Base-by-base conservation (phyloP, 352 stramenopile genomes). In the Pythium folliculosum region DNA sequence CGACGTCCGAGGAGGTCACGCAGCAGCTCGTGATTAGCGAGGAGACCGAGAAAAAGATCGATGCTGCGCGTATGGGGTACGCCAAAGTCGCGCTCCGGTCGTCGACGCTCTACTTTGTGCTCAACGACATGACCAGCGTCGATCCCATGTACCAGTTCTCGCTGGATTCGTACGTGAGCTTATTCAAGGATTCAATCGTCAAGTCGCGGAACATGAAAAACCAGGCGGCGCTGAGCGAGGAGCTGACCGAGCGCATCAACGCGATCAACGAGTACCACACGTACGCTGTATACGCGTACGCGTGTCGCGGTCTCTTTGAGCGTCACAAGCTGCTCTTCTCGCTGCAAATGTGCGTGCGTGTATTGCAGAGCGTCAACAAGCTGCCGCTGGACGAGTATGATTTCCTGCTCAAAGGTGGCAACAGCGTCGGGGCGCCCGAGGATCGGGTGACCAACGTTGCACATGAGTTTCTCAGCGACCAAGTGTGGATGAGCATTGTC, bases 121-220 rank as follows among this genome's bases (percentile, higher is more conserved):
- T 99, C 13, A 97, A 98, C 56, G 95, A 98, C 67, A 94, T 99
- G 82, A 90, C 89, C 12, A 91, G 81, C 30, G 92, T 99, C 1
- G 96, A 99, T 53, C 90, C 95, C 8, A 99, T 99, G 96, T 99
- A 99, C 76, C 94, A 99, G 70, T 99, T 98, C 67, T 98, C 90
- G 9, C 76, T 99, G 16, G 96, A 98, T 49, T 88, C 91, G 1
- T 99, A 99, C 65, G 86, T 98, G 19, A 89, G 93, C 25, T 71
- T 99, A 25, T 99, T 99, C 74, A 92, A 98, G 47, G 79, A 96
- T 37, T 98, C 90, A 21, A 98, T 99, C 52, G 72, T 95, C 16
- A 94, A 91, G 59, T 92, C 80, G 22, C 83, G 88, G 19, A 94
- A 78, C 60, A 72, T 94, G 23, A 91, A 91, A 63, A 92, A 89